A percentile compares a stretch with the other conserved stretches of the same genome.
Evolutionary conservation across 1,284 basidiomycete genomes (phyloP).

Genomic region (Ustilago sp.): DNA sequence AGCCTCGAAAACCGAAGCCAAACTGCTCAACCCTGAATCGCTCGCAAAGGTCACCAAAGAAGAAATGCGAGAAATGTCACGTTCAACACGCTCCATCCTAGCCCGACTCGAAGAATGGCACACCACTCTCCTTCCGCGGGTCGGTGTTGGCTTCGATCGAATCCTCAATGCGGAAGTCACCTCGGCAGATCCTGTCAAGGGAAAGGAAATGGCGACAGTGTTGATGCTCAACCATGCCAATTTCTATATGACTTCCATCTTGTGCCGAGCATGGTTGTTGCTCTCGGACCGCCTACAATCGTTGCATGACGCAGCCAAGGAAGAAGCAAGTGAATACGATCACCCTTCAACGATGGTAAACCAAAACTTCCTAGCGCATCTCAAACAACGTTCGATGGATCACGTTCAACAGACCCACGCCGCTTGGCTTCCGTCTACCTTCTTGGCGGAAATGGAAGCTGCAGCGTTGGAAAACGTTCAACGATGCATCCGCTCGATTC

Average conservation of each 20-base stretch:
- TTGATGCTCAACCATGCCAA: constrained; percentile 35
- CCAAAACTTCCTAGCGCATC: constrained; percentile 18
- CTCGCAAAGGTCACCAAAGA: constrained; percentile 29
- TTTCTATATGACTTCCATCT: constrained; percentile 32
- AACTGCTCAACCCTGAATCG: constrained; percentile 22
- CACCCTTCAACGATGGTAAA: constrained; percentile 3
- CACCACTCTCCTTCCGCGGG: constrained; percentile 11
- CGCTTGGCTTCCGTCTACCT: constrained; percentile 31
- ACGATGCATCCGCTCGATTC: constrained; percentile 27
- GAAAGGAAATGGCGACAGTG: constrained; percentile 19
- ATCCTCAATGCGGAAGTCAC: constrained; percentile 17
- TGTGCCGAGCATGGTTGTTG: constrained; percentile 33
- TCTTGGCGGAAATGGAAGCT: constrained; percentile 29
- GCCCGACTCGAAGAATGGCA: constrained; percentile 32
- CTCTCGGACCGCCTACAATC: constrained; percentile 34
- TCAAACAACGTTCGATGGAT: constrained; percentile 24
- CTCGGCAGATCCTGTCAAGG: constrained; percentile 10
- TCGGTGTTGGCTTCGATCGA: constrained; percentile 17
- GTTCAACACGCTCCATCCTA: constrained; percentile 25
- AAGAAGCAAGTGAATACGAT: constrained; percentile 19
- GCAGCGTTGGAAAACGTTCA: constrained; percentile 13
- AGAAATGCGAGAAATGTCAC: constrained; percentile 34
- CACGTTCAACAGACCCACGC: constrained; percentile 28
- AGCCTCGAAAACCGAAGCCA: constrained; percentile 18
- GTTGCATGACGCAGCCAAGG: constrained; percentile 11